Conservation (phyloP, 306 rosid genomes). For the Comarum palustre region DNA sequence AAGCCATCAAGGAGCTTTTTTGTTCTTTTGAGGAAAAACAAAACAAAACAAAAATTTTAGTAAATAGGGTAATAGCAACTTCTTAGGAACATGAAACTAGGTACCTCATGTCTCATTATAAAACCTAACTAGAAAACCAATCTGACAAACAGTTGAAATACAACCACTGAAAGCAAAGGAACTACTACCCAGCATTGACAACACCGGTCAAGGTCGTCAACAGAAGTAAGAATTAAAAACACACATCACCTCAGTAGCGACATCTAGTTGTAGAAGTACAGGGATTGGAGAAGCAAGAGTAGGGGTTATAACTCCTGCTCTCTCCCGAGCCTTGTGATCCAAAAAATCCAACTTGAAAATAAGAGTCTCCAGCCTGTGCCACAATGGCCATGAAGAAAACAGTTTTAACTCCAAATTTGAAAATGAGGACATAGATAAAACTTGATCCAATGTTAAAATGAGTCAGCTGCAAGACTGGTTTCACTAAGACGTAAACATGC, state of each 20-base stretch:
- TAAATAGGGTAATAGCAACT: background rate
- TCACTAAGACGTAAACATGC: background rate
- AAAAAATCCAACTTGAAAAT: slow-evolving; percentile 90
- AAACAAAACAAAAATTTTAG: background rate
- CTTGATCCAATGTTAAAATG: background rate
- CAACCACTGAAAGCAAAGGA: background rate
- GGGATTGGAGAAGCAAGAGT: slow-evolving; percentile 87
- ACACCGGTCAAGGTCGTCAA: background rate
- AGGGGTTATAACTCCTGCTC: slow-evolving; percentile 83
- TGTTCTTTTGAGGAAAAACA: background rate
- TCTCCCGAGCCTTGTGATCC: slow-evolving; percentile 98
- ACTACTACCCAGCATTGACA: background rate
- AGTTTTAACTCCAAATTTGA: background rate
- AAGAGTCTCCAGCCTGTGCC: slow-evolving; percentile 72
- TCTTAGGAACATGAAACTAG: background rate
- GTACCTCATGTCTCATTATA: slow-evolving; percentile 7
- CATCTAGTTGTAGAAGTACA: slow-evolving; percentile 69
- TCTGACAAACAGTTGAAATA: background rate
- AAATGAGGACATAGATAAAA: background rate
- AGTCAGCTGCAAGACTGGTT: background rate
- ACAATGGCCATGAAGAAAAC: slow-evolving; percentile 2
- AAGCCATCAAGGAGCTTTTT: background rate
- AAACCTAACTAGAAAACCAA: slow-evolving; percentile 3
- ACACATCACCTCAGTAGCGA: slow-evolving; percentile 69
- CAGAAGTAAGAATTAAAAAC: background rate